Conservation (phyloP, 2,329 filamentous ascomycete species). For the Biscogniauxia mediterranea region DNA sequence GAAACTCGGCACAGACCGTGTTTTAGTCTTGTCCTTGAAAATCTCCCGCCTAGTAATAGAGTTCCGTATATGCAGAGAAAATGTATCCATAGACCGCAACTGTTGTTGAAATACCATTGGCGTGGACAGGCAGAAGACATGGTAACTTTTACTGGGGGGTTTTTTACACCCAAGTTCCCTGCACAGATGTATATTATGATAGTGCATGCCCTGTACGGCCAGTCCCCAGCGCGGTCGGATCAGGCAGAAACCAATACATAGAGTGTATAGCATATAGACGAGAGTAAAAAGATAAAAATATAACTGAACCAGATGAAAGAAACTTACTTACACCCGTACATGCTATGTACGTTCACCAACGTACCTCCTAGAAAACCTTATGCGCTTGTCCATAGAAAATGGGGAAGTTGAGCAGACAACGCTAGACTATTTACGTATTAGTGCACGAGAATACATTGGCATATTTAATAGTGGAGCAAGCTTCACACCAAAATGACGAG, state of each 20-base stretch:
- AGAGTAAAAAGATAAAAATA: background rate
- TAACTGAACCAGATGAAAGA: background rate
- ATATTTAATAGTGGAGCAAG: background rate
- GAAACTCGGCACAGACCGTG: background rate
- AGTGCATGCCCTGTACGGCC: no score
- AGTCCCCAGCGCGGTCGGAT: background rate
- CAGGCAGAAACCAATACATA: background rate
- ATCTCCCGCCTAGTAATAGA: background rate
- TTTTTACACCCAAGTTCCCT: background rate
- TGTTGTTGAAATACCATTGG: background rate
- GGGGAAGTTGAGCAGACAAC: background rate
- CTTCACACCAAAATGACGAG: background rate
- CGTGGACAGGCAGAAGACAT: background rate
- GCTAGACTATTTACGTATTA: background rate
- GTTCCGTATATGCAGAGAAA: background rate
- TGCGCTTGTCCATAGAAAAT: background rate
- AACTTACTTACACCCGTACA: background rate
- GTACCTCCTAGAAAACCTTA: background rate
- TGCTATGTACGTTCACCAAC: background rate
- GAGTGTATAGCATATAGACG: background rate
- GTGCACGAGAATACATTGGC: background rate
- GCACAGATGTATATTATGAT: background rate
- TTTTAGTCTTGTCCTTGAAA: background rate
- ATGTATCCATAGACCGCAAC: background rate
- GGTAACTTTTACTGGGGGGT: background rate